These are phyloP conservation scores for Trypanosoma avium DNA, from an alignment of 208 protist genomes.

Conservation along the genomic window DNA sequence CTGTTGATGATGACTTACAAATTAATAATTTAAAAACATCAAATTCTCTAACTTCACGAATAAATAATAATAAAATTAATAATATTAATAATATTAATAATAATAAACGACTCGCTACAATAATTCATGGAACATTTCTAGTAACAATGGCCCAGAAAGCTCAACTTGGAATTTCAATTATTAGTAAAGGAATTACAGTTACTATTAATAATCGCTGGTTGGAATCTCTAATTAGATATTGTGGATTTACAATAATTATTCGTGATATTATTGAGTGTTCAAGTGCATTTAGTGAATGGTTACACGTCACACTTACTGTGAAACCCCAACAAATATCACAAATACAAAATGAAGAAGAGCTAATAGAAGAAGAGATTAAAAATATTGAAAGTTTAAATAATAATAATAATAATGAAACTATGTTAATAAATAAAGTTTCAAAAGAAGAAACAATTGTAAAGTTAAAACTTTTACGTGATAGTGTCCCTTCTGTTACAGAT, in stretches of 20 bases:
- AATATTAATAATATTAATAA: neutral
- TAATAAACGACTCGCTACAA: slow-evolving; percentile 35
- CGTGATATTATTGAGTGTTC: slow-evolving; percentile 68
- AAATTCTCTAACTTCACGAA: neutral
- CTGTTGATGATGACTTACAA: neutral
- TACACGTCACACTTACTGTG: slow-evolving; percentile 38
- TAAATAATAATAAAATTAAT: too few relatives aligned
- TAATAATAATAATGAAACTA: too few relatives aligned
- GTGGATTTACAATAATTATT: slow-evolving; percentile 41
- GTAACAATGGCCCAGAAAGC: slow-evolving; percentile 73
- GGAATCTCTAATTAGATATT: slow-evolving; percentile 58
- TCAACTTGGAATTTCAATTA: slow-evolving; percentile 41
- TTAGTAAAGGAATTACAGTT: neutral
- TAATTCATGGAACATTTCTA: slow-evolving; percentile 66
- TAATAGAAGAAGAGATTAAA: neutral
- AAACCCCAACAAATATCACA: neutral
- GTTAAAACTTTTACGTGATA: slow-evolving; percentile 18
- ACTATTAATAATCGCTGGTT: slow-evolving; percentile 55
- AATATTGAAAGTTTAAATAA: too few relatives aligned
- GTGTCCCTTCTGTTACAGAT: slow-evolving; percentile 17
- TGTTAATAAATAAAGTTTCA: neutral
- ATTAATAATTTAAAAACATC: neutral
- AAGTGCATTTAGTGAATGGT: slow-evolving; percentile 47
- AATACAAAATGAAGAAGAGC: neutral
- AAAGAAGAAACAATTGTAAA: neutral